Evolutionary conservation across 176 grass and related monocot genomes (phyloP).

Genomic region (Rhynchospora pubera): DNA sequence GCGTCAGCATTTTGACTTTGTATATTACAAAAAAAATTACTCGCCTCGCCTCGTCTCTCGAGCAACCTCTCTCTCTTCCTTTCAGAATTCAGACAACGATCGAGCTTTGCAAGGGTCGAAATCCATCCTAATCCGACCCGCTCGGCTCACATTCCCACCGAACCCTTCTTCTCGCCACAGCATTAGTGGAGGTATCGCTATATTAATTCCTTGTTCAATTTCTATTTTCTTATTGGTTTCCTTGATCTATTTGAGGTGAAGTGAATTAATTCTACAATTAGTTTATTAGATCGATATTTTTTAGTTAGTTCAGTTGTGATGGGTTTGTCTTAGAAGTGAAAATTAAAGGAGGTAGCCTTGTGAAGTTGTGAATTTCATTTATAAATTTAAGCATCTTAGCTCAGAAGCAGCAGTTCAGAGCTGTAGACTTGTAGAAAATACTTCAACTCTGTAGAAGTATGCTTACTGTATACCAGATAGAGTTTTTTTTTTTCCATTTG

Average conservation of each 20-base stretch:
- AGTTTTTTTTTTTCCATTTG: not conserved
- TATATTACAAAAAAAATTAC: not conserved
- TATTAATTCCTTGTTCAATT: not conserved
- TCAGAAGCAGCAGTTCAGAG: not conserved
- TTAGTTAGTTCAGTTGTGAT: not conserved
- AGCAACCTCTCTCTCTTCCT: not conserved
- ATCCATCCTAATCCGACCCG: not conserved
- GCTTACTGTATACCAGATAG: not conserved
- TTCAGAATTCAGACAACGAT: slow-evolving; percentile 1
- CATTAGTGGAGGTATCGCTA: not conserved
- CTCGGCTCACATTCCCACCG: not conserved
- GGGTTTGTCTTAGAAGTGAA: not conserved
- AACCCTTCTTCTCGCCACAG: not conserved
- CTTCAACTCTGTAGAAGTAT: not conserved
- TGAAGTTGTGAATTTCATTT: not conserved
- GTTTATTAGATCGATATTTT: not conserved
- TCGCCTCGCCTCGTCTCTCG: not conserved
- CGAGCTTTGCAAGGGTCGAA: not conserved
- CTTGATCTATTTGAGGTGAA: not conserved
- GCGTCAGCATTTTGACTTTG: not conserved
- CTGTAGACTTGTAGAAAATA: too few relatives aligned
- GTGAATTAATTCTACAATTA: not conserved
- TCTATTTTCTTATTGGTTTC: not conserved
- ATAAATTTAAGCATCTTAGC: not conserved
- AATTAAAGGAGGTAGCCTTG: not conserved